Percentiles rank a stretch among this genome's conserved stretches.
Evolutionary conservation across 352 stramenopile genomes (phyloP).

Genomic region (Globisporangium nodosum): DNA sequence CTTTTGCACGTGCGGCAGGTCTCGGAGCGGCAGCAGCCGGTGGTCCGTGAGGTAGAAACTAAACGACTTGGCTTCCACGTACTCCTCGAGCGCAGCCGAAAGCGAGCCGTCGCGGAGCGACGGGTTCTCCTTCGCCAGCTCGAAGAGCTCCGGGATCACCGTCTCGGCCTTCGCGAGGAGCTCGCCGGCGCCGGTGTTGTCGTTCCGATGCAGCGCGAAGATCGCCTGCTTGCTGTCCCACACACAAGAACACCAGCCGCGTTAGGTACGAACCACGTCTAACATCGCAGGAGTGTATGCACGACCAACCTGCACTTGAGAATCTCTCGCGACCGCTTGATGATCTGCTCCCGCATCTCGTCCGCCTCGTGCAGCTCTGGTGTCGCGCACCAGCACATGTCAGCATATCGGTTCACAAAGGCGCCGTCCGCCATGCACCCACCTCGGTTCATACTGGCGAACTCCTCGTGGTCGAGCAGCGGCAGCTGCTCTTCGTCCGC

Average conservation of each 20-base stretch:
- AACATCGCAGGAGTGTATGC: too few species aligned
- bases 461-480: slow-evolving; percentile 40
- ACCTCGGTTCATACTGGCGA: slow-evolving; percentile 50
- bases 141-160: slow-evolving; percentile 71
- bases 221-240: slow-evolving; percentile 89
- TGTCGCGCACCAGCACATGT: too few species aligned
- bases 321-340: slow-evolving; percentile 93
- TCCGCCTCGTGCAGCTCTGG: slow-evolving; percentile 90
- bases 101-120: slow-evolving; percentile 77
- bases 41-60: slow-evolving; percentile 69
- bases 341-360: slow-evolving; percentile 90
- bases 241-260: neutral
- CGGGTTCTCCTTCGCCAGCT: slow-evolving; percentile 77
- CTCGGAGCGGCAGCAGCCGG: slow-evolving; percentile 44
- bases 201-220: slow-evolving; percentile 90
- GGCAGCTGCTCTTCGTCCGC: neutral
- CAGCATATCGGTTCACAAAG: neutral
- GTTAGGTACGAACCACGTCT: too few species aligned
- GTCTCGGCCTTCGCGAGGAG: slow-evolving; percentile 49
- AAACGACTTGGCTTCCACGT: slow-evolving; percentile 92
- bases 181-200: slow-evolving; percentile 48
- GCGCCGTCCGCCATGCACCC: neutral
- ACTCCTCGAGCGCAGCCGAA: slow-evolving; percentile 90
- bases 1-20: slow-evolving; percentile 49
- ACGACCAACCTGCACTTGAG: slow-evolving; percentile 83